Evolutionary conservation across 2,329 filamentous ascomycete species (phyloP).

Genomic region (Ophiostoma ulmi): DNA sequence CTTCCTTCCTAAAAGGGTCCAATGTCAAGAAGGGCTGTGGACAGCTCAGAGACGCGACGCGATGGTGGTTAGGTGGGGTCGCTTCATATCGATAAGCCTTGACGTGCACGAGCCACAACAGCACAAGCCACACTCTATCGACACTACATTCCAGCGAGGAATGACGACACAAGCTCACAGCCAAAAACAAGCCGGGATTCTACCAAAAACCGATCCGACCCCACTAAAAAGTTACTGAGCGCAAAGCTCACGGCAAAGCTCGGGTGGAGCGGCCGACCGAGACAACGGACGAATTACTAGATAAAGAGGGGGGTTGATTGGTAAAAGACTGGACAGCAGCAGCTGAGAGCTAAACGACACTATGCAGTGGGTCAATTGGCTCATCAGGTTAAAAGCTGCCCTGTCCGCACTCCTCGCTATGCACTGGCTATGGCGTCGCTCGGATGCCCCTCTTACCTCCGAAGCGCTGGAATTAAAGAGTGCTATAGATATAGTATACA

Average conservation of each 20-base stretch:
- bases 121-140: conserved; percentile 13
- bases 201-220: background rate
- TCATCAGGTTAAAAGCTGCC: background rate
- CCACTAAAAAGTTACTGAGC: background rate
- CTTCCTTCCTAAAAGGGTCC: conserved; percentile 5
- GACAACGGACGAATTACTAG: background rate
- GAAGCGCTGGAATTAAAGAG: background rate
- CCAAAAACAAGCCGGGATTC: background rate
- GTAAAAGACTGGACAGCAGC: conserved; percentile 4
- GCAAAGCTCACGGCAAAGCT: conserved; percentile 22
- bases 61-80: conserved; percentile 6
- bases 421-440: background rate
- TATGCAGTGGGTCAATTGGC: background rate
- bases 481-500: background rate
- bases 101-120: background rate
- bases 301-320: conserved; percentile 11
- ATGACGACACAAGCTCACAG: conserved; percentile 21
- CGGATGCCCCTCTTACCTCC: conserved; percentile 13
- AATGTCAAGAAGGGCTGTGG: background rate
- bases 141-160: background rate
- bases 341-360: background rate
- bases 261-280: conserved; percentile 20
- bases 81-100: background rate
- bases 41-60: conserved; percentile 17
- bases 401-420: background rate